Evolutionary conservation across 352 stramenopile species (phyloP), one percentile per base, ranked within the genome.

Genomic region (Globisporangium perplexum): DNA sequence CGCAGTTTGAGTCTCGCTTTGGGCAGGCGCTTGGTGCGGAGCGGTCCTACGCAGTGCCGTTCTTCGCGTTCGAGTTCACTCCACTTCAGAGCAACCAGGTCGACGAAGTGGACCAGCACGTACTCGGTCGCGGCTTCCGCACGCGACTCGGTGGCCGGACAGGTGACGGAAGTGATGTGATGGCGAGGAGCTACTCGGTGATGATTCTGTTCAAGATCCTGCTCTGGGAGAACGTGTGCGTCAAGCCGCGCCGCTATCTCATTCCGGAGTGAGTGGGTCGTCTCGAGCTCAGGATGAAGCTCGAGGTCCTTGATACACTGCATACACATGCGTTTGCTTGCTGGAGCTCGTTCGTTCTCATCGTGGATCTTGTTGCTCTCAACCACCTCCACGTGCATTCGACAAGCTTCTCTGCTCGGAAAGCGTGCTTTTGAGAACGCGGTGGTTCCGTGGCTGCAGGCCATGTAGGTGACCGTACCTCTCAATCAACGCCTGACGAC

Each of bases 221-320:
- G 51, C 58, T 59, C 17, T 73, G 62, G 66, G 63, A 74, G 43
- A 63, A 68, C 42, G 55, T 22, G 0, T 68, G 58, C 50, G 60
- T 65, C 18, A 54, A 38, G 17, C 59, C 55, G 23, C 65, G 12
- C 1, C 20, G 42, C 42, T 47, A 47, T 20, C 15, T 47, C 20
- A 23, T 6, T 2, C 17, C 20, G 20, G 42, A 47, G 42, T 47
- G 26, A 18, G 11, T 6, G 15, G 10, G 12, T 4, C 8, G 15
- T 65, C 39, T 38, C n/a, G n/a, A n/a, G n/a, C n/a, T n/a, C n/a
- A n/a, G n/a, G n/a, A n/a, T n/a, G n/a, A n/a, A n/a, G n/a, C n/a
- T n/a, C n/a, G n/a, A n/a, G n/a, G n/a, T 60, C 35, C 57, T 31
- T 8, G 28, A 31, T 8, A 48, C 52, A 42, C 65, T 41, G n/a